Percentiles rank a stretch among this genome's conserved stretches.
Conservation (phyloP, 139 green algal genomes). For the Picochlorum sp. region DNA sequence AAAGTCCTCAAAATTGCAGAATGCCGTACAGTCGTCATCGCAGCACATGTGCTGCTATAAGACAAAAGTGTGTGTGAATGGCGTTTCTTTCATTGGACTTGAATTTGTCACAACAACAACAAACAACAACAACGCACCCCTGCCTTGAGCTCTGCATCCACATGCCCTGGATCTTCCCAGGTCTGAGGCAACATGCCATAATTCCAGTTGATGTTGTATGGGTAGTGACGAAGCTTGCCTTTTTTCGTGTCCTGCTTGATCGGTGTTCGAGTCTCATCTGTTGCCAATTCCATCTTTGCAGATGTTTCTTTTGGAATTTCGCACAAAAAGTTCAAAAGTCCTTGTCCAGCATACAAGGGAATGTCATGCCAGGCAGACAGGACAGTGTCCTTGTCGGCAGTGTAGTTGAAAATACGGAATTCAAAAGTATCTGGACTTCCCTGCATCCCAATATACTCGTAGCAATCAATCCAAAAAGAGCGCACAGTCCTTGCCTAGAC, state of each 20-base stretch:
- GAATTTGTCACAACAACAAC: neutral
- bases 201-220: slow-evolving; percentile 99
- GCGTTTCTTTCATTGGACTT: slow-evolving; percentile 22
- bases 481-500: no score
- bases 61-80: slow-evolving; percentile 19
- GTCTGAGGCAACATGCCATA: slow-evolving; percentile 98
- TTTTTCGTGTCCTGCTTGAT: slow-evolving; percentile 99
- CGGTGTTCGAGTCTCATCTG: slow-evolving; percentile 84
- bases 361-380: slow-evolving; percentile 97
- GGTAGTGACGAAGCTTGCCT: slow-evolving; percentile 98
- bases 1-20: slow-evolving; percentile 34
- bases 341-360: slow-evolving; percentile 78
- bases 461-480: no score
- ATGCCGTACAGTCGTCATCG: slow-evolving; percentile 12
- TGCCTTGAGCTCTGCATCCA: slow-evolving; percentile 55
- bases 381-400: slow-evolving; percentile 33
- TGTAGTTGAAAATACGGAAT: slow-evolving; percentile 79
- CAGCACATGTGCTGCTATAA: neutral
- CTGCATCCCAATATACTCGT: slow-evolving; percentile 28
- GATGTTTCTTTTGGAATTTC: slow-evolving; percentile 98
- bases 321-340: slow-evolving; percentile 89
- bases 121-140: slow-evolving; percentile 25
- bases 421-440: slow-evolving; percentile 61
- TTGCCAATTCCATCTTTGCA: slow-evolving; percentile 98
- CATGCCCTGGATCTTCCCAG: slow-evolving; percentile 81